Conservation (phyloP, 2,329 filamentous ascomycete species). For the Diplodia seriata region DNA sequence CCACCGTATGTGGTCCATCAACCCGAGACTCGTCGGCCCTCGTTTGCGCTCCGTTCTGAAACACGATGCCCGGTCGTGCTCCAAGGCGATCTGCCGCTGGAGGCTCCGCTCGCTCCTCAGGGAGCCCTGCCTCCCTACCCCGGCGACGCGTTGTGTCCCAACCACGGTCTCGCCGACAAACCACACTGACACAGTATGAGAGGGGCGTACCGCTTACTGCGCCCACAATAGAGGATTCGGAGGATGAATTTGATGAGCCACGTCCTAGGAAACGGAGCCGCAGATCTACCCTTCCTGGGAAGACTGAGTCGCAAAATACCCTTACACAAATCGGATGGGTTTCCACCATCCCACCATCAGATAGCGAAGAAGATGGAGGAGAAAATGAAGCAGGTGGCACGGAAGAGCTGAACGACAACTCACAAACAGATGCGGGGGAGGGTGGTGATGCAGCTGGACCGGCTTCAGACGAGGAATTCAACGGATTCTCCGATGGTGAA, state of each 20-base stretch:
- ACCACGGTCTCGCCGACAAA: not conserved
- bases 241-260: conserved; percentile 16
- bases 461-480: conserved; percentile 13
- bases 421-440: not conserved
- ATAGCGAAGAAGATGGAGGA: conserved; percentile 19
- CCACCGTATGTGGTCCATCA: not conserved
- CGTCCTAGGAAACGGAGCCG: conserved; percentile 11
- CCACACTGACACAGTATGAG: conserved; percentile 28
- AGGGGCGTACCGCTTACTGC: not conserved
- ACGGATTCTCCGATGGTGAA: conserved; percentile 21
- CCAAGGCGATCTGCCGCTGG: not conserved
- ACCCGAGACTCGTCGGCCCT: not conserved
- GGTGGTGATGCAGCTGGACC: not conserved
- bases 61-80: not conserved
- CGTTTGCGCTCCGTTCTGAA: not conserved
- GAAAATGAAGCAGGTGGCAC: not conserved
- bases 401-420: not conserved
- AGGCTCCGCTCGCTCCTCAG: not conserved
- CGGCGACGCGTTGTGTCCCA: not conserved
- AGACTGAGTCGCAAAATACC: conserved; percentile 27
- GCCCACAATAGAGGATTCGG: not conserved
- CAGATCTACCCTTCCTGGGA: not conserved
- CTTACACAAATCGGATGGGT: conserved; percentile 31
- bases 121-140: not conserved
- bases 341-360: not conserved